Base-by-base conservation (phyloP, 2,329 filamentous ascomycete genomes). In the Rutstroemia sp. region DNA sequence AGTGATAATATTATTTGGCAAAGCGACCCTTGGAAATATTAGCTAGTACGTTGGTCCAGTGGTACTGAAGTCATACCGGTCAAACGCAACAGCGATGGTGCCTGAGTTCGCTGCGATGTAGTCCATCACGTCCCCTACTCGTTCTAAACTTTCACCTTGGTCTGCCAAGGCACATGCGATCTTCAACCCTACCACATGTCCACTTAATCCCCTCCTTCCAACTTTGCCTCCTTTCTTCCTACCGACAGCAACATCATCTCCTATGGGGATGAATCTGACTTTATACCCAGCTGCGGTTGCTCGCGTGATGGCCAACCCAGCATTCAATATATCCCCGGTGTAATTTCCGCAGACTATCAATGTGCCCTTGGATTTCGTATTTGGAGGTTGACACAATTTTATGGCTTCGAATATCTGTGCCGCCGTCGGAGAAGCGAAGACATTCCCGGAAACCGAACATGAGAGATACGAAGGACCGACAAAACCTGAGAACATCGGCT, bases 11-110 rank as follows among this genome's bases (percentile, higher is more conserved):
- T 50, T 48, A 44, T 66, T 66, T 45, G 64, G 63, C 5, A 65
- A 55, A 3, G 63, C 62, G n/a, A 66, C 63, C 38, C 63, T 66
- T 16, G 19, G 14, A 38, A 39, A 16, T 30, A 23, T 59, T 39
- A 58, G 55, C 21, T 7, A 10, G 9, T 45, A 30, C 12, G 12
- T 37, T 56, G 17, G 19, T 7, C 25, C 6, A 16, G 16, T 23
- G 16, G 30, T 12, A 19, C 8, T 25, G 19, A 14, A 27, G 7
- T 34, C 75, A 61, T 73, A 78, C 64, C 78, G 74, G 57, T 78
- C 76, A 38, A 79, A 65, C 57, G 73, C 76, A 6, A 76, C 74
- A 2, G 76, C 77, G 55, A 79, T 76, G 2, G 76, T 78, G 6
- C 77, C 76, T 8, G 76, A 62, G 37, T 66, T 64, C 23, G 52